phyloP scores from a whole-genome alignment of 2,329 filamentous ascomycete genomes.

The Cladosporium sp. region DNA sequence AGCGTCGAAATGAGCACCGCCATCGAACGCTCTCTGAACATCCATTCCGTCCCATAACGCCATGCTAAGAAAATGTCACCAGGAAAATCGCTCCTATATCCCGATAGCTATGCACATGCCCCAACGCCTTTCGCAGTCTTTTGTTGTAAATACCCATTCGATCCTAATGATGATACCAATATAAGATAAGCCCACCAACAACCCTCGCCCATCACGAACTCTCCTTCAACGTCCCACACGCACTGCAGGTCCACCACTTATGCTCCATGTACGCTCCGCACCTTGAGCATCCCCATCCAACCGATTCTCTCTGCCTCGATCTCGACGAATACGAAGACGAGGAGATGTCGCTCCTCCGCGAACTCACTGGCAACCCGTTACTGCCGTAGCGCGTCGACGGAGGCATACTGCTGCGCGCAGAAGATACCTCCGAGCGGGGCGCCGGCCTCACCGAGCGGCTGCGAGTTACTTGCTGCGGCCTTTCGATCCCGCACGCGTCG shows the following conservation, averaged over 20 bases:
- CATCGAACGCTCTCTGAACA: not conserved
- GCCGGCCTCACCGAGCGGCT: conserved; percentile 24
- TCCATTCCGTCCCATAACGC: not conserved
- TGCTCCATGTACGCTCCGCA: conserved; percentile 65
- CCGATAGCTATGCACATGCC: not conserved
- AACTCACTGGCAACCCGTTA: conserved; percentile 7
- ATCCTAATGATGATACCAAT: not conserved
- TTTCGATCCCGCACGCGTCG: conserved; percentile 60
- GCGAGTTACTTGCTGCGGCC: conserved; percentile 27
- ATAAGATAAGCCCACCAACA: not conserved
- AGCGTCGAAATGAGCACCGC: too few relatives aligned
- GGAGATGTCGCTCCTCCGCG: not conserved
- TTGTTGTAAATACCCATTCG: not conserved
- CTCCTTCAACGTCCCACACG: conserved; percentile 60
- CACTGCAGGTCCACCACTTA: conserved; percentile 64
- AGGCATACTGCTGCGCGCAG: conserved; percentile 20
- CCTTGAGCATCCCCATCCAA: conserved; percentile 60
- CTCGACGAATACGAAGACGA: conserved; percentile 25
- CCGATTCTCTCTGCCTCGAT: conserved; percentile 46
- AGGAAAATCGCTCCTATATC: not conserved
- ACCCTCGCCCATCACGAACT: conserved; percentile 2
- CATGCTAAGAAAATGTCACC: not conserved
- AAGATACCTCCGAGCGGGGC: not conserved
- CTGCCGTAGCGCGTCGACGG: conserved; percentile 15
- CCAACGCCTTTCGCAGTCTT: not conserved